These are phyloP conservation scores for Aspergillus hortae DNA, from an alignment of 2,329 filamentous ascomycete species.

Conservation along the genomic window DNA sequence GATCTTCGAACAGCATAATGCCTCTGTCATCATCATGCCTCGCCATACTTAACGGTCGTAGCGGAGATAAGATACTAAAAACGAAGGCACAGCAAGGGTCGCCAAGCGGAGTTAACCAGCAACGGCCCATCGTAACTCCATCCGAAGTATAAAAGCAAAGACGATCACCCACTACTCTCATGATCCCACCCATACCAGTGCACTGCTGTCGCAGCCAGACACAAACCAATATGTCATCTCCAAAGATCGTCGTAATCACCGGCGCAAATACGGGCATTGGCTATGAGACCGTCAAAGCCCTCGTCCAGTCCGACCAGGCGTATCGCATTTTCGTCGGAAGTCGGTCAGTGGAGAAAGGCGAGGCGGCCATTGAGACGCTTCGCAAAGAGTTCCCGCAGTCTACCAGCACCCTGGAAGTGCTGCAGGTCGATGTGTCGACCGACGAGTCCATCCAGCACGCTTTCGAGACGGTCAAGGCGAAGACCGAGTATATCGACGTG, in stretches of 20 bases:
- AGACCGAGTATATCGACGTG: not conserved
- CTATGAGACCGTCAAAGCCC: conserved; percentile 2
- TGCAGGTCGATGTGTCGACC: not conserved
- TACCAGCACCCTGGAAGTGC: not conserved
- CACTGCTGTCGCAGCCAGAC: not conserved
- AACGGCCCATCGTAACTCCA: no score
- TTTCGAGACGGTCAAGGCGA: not conserved
- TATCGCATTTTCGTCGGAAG: conserved; percentile 1
- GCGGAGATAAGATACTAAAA: no score
- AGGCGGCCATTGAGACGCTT: not conserved
- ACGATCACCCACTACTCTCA: no score
- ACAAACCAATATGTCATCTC: not conserved
- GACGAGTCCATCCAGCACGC: not conserved
- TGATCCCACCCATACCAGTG: no score
- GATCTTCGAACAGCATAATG: no score
- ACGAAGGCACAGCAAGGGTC: no score
- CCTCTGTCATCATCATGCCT: no score
- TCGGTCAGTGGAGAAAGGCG: not conserved
- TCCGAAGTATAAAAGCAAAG: no score
- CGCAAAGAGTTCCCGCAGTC: not conserved
- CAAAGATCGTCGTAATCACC: conserved; percentile 1
- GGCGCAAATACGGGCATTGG: not conserved
- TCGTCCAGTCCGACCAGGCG: not conserved
- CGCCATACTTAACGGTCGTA: no score
- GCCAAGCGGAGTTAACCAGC: no score